Percentiles rank a stretch among this genome's conserved stretches.
These are phyloP conservation scores for Aspergillus nanangensis DNA, from an alignment of 495 filamentous ascomycete species.

Conservation along the genomic window DNA sequence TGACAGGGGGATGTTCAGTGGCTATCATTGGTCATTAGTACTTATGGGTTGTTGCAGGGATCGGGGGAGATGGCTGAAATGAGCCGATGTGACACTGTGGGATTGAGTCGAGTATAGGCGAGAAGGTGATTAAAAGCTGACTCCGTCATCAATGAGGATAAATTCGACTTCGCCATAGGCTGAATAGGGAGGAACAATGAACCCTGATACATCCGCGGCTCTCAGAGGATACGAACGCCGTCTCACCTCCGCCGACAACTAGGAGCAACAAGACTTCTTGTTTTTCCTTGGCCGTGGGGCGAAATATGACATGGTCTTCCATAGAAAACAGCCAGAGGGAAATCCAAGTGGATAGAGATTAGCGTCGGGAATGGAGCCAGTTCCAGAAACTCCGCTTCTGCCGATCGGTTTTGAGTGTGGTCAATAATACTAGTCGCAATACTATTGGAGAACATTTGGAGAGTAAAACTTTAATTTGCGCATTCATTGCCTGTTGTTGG, in stretches of 20 bases:
- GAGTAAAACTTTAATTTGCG: too few relatives aligned
- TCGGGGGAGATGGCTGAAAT: conserved; percentile 1
- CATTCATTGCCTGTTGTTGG: too few relatives aligned
- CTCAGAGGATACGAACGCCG: neutral
- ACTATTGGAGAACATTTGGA: conserved; percentile 3
- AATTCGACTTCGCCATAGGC: neutral
- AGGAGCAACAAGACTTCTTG: conserved; percentile 1
- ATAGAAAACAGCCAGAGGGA: neutral
- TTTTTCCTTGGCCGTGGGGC: conserved; percentile 1
- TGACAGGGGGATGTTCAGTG: neutral
- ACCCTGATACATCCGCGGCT: too few relatives aligned
- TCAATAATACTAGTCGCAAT: neutral
- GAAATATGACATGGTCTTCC: too few relatives aligned
- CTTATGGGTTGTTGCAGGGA: too few relatives aligned
- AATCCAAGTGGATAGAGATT: neutral
- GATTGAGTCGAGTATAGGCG: neutral
- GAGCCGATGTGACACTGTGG: conserved; percentile 3
- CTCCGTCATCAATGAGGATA: neutral
- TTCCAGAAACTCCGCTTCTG: conserved; percentile 1
- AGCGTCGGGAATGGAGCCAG: neutral
- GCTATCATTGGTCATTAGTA: too few relatives aligned
- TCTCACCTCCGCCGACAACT: neutral
- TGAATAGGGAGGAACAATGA: too few relatives aligned
- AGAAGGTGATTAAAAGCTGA: neutral
- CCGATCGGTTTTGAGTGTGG: neutral